Percentiles rank a stretch among this genome's conserved stretches.
Conservation (phyloP, 345 rosid species). For the Camelina neglecta region DNA sequence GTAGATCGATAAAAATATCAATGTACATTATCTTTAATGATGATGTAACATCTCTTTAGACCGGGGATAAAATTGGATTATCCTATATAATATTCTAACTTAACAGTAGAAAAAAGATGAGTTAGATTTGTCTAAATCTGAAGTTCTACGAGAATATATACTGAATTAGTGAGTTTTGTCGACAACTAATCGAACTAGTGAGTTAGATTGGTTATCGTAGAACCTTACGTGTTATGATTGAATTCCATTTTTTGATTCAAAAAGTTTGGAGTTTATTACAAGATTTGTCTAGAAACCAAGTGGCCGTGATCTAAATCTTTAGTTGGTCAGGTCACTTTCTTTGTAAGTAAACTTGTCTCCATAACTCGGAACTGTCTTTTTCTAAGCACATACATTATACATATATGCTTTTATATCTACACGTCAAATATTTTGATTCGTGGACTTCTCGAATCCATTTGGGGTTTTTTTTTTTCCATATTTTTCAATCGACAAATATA, state of each 20-base stretch:
- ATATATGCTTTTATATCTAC: constrained; percentile 32
- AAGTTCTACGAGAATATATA: background rate
- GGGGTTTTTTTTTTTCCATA: background rate
- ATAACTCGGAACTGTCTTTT: constrained; percentile 36
- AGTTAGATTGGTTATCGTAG: background rate
- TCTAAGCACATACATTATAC: constrained; percentile 33
- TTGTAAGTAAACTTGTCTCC: constrained; percentile 36
- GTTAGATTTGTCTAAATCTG: background rate
- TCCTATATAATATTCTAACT: background rate
- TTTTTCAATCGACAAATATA: constrained; percentile 10
- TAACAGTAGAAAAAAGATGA: background rate
- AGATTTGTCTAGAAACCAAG: constrained; percentile 14
- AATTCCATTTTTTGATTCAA: background rate
- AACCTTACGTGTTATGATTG: constrained; percentile 14
- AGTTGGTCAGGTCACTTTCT: constrained; percentile 38
- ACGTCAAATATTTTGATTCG: constrained; percentile 38
- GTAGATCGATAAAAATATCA: background rate
- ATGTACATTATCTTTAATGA: background rate
- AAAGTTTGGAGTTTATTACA: background rate
- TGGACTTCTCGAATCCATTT: constrained; percentile 13
- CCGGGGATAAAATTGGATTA: background rate
- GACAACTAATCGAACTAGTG: background rate
- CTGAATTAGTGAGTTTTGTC: background rate
- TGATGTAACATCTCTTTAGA: background rate
- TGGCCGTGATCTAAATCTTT: constrained; percentile 21